Conservation (phyloP, 768 basidiomycete genomes). For the Boletus sp. region DNA sequence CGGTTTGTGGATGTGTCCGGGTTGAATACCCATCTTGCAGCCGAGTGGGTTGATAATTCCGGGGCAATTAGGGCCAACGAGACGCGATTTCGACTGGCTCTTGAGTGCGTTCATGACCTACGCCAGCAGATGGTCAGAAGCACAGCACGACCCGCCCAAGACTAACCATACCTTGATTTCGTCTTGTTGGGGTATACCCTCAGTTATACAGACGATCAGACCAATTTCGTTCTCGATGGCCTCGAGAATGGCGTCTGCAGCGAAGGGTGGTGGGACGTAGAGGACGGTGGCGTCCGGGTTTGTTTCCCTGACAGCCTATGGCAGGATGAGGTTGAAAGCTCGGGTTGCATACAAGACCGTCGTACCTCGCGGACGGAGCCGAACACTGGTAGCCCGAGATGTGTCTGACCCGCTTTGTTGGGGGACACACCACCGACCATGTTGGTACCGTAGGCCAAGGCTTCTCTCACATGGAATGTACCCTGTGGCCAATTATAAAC, state of each 20-base stretch:
- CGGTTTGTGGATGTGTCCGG: slow-evolving; percentile 95
- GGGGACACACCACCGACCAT: slow-evolving; percentile 98
- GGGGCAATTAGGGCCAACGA: slow-evolving; percentile 98
- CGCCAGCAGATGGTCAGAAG: neutral
- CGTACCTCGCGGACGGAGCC: slow-evolving; percentile 85
- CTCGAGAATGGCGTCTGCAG: slow-evolving; percentile 97
- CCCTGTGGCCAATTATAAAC: slow-evolving; percentile 48
- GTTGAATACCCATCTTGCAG: slow-evolving; percentile 99
- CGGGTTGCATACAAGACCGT: neutral
- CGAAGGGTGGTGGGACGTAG: slow-evolving; percentile 96
- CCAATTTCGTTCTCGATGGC: slow-evolving; percentile 98
- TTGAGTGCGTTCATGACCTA: slow-evolving; percentile 93
- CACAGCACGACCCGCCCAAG: neutral
- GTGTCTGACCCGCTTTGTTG: slow-evolving; percentile 93
- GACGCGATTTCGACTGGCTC: slow-evolving; percentile 89
- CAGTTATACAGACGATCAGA: slow-evolving; percentile 96
- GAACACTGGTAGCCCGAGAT: slow-evolving; percentile 93
- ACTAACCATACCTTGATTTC: slow-evolving; percentile 73
- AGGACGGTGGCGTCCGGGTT: slow-evolving; percentile 92
- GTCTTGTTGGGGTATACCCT: slow-evolving; percentile 96
- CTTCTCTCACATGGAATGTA: slow-evolving; percentile 94
- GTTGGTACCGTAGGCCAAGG: slow-evolving; percentile 90
- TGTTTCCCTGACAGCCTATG: slow-evolving; percentile 80
- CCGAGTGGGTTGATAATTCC: slow-evolving; percentile 96
- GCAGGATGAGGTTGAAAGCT: slow-evolving; percentile 1